Base-by-base conservation (phyloP, 257 asterid genomes). In the Perilla frutescens region DNA sequence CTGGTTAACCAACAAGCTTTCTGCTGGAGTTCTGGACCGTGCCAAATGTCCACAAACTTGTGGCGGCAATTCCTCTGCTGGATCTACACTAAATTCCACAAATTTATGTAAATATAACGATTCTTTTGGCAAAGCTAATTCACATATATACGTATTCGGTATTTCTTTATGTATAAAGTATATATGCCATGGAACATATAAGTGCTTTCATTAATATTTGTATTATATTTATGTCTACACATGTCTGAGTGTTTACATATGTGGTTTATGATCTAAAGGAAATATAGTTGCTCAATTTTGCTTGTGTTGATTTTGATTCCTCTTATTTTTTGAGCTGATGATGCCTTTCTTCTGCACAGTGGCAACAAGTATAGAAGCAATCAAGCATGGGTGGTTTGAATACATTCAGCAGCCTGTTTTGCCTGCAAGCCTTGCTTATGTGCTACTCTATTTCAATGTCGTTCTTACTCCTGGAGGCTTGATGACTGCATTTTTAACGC, bases 401-500 rank as follows among this genome's bases (percentile, higher is more conserved):
- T 95, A 95, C 85, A 84, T 90, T 74, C 89, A 90, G 78, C 98
- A 95, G 82, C 99, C 99, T 62, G 98, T 95, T 86, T 94, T 95
- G 72, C 99, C 99, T 3, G 99, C 98, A 55, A 95, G 99, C 87
- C 91, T 95, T 66, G 96, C 97, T 77, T 87, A 84, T 86, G 98
- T 95, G 79, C 77, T 95, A 67, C 95, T 95, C 74, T 90, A 86
- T 82, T 92, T 92, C 87, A 95, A 92, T 71, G 89, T 84, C 55
- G 93, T 90, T 77, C 98, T 92, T 66, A 89, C 99, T 73, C 99
- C 99, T 76, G 93, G 99, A 75, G 89, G 96, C 66, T 79, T 92
- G 81, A 95, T 95, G 98, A 90, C 99, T n/a, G 98, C 99, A 69
- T 95, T 92, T 83, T 82, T 95, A 76, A 95, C 98, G 32, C 98